These are phyloP conservation scores for Cystobasidiaceae sp. DNA, from an alignment of 1,284 basidiomycete species.

Conservation along the genomic window DNA sequence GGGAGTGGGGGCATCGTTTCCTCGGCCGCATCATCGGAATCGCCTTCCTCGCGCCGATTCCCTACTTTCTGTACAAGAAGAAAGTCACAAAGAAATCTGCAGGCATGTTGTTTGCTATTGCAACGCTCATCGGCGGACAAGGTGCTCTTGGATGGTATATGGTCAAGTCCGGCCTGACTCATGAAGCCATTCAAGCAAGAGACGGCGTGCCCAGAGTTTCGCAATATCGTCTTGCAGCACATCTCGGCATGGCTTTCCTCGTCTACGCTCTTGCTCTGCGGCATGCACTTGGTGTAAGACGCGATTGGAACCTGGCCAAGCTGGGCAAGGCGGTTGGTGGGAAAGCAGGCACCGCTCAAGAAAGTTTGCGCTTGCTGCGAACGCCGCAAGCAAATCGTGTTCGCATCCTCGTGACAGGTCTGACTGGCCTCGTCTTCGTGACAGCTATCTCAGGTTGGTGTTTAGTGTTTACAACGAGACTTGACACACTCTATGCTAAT, in stretches of 20 bases:
- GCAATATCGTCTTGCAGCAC: constrained; percentile 92
- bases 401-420: constrained; percentile 56
- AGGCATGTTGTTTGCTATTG: constrained; percentile 40
- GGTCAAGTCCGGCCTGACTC: constrained; percentile 92
- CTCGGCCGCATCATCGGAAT: constrained; percentile 84
- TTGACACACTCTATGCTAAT: no score
- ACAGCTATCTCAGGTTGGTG: constrained; percentile 83
- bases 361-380: constrained; percentile 51
- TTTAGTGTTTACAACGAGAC: no score
- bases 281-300: constrained; percentile 69
- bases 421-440: constrained; percentile 73
- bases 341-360: constrained; percentile 36
- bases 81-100: constrained; percentile 45
- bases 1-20: constrained; percentile 97
- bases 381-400: constrained; percentile 60
- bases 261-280: constrained; percentile 89
- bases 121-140: constrained; percentile 50
- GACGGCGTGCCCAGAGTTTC: constrained; percentile 87
- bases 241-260: constrained; percentile 84
- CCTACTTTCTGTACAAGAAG: constrained; percentile 68
- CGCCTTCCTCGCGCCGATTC: constrained; percentile 57
- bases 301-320: constrained; percentile 71
- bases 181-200: constrained; percentile 62
- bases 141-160: constrained; percentile 98
- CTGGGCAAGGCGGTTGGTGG: constrained; percentile 40